phyloP scores from a whole-genome alignment of 2,329 filamentous ascomycete genomes.

The Onygena corvina region DNA sequence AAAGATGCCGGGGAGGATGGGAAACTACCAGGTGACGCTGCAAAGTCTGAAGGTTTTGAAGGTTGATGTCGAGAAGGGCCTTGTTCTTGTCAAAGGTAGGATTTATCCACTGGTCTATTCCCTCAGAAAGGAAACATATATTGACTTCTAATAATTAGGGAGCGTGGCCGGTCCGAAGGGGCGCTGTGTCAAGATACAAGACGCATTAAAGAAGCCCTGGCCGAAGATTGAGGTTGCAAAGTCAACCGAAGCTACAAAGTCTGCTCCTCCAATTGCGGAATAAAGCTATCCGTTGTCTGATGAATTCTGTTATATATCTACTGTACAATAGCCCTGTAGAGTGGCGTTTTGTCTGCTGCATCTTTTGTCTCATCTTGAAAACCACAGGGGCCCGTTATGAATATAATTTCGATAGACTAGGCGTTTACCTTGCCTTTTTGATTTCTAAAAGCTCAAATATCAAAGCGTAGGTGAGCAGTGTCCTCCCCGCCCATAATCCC shows the following conservation, averaged over 20 bases:
- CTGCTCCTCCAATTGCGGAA: background rate
- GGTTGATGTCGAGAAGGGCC: constrained; percentile 74
- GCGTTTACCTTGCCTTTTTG: background rate
- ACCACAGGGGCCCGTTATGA: background rate
- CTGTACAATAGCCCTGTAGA: constrained; percentile 5
- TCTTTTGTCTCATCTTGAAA: background rate
- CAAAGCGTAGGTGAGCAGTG: background rate
- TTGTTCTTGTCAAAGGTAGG: constrained; percentile 74
- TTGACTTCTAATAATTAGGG: constrained; percentile 29
- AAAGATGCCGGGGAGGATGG: constrained; percentile 97
- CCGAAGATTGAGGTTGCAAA: constrained; percentile 35
- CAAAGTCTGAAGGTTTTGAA: constrained; percentile 85
- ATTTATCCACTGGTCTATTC: constrained; percentile 4
- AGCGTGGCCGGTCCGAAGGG: constrained; percentile 80
- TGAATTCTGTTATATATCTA: constrained; percentile 6
- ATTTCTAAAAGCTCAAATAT: background rate
- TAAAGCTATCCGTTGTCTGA: background rate
- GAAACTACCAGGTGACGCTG: constrained; percentile 71
- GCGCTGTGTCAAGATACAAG: constrained; percentile 70
- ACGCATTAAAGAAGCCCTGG: constrained; percentile 80
- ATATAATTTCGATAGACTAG: constrained; percentile 1
- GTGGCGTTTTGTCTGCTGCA: constrained; percentile 2
- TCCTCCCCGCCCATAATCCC: background rate
- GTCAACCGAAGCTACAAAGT: background rate
- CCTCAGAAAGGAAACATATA: background rate